A percentile compares a stretch with the other conserved stretches of the same genome.
Conservation (phyloP, 352 stramenopile species). For the Pythium chondricola region DNA sequence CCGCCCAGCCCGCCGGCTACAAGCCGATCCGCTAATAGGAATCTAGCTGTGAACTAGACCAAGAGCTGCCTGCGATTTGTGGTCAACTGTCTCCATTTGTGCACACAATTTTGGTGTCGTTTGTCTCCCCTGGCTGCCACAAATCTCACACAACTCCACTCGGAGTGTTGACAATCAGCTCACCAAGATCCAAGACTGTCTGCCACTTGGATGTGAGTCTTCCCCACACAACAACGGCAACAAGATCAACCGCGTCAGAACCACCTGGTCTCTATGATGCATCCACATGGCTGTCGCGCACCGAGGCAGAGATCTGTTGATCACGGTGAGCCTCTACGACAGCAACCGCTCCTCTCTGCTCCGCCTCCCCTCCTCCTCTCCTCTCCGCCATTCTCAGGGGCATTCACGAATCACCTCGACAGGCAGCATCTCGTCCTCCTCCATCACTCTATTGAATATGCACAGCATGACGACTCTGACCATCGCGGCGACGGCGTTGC, state of each 20-base stretch:
- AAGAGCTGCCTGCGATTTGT: not conserved
- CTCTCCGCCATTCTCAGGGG: not conserved
- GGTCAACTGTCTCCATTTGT: not conserved
- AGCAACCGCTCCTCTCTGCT: not conserved
- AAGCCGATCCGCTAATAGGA: slow-evolving; percentile 28
- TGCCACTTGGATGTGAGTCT: not conserved
- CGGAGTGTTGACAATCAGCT: not conserved
- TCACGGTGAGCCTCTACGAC: not conserved
- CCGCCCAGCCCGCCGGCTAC: slow-evolving; percentile 42
- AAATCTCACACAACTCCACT: not conserved
- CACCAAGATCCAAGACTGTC: not conserved
- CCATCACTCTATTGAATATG: no score
- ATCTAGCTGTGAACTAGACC: not conserved
- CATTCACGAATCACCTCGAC: no score
- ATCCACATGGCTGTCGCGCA: not conserved
- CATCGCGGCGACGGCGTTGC: not conserved
- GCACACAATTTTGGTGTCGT: not conserved
- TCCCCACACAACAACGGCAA: not conserved
- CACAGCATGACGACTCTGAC: not conserved
- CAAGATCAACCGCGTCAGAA: no score
- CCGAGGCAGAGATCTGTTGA: not conserved
- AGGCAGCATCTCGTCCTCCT: no score
- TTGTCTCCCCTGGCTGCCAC: no score
- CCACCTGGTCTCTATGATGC: not conserved
- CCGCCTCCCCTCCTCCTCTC: not conserved